Evolutionary conservation across 441 rosid genomes (phyloP).

Genomic region (Metrosideros polymorpha): DNA sequence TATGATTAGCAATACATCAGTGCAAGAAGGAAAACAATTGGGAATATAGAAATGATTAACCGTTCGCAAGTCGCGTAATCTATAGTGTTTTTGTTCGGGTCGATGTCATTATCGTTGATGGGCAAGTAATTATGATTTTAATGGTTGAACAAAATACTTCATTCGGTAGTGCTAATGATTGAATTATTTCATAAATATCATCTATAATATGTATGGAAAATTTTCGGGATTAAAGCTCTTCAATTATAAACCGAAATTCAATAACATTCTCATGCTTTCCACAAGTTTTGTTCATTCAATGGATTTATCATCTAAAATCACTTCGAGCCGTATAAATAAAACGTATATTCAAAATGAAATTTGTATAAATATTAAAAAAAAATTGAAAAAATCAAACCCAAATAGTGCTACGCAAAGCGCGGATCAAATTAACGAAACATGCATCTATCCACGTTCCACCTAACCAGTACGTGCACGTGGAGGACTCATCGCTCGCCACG

Average conservation of each 20-base stretch:
- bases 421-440: not conserved
- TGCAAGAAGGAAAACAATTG: not conserved
- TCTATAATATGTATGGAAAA: not conserved
- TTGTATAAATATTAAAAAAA: not conserved
- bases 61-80: accelerated
- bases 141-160: not conserved
- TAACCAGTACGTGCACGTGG: not conserved
- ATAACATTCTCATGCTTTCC: accelerated
- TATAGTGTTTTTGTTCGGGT: accelerated
- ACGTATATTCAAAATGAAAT: accelerated
- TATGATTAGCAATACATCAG: not conserved
- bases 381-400: not conserved
- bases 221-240: not conserved
- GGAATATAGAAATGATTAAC: not conserved
- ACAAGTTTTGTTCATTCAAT: too few relatives aligned
- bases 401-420: not conserved
- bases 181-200: not conserved
- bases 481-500: not conserved
- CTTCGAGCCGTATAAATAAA: accelerated
- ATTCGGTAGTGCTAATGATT: accelerated
- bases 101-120: accelerated
- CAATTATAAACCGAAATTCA: not conserved
- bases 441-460: not conserved
- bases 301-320: not conserved
- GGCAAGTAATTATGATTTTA: not conserved